These are phyloP conservation scores for Crithidia acanthocephali DNA, from an alignment of 208 protist genomes.

Conservation along the genomic window DNA sequence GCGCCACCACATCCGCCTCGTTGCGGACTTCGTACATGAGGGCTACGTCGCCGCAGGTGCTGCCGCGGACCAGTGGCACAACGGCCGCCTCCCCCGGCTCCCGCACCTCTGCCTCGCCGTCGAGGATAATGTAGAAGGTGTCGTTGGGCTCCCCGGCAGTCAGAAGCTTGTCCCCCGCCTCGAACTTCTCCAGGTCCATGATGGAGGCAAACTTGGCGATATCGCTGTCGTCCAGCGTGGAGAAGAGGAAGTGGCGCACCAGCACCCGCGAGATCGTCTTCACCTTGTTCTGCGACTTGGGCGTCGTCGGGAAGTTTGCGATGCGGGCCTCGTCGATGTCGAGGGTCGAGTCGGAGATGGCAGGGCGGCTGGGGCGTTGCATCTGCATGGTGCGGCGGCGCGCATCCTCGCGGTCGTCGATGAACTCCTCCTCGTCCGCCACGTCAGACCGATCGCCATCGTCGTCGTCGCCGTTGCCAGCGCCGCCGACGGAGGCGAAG, in stretches of 20 bases:
- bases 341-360: slow-evolving; percentile 52
- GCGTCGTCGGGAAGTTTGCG: slow-evolving; percentile 49
- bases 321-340: slow-evolving; percentile 50
- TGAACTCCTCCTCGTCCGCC: slow-evolving; percentile 26
- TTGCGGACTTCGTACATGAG: slow-evolving; percentile 64
- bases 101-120: slow-evolving; percentile 52
- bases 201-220: slow-evolving; percentile 57
- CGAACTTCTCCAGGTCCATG: slow-evolving; percentile 57
- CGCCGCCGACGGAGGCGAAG: slow-evolving; percentile 30
- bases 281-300: slow-evolving; percentile 65
- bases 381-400: slow-evolving; percentile 46
- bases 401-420: slow-evolving; percentile 56
- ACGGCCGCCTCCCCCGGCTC: slow-evolving; percentile 24
- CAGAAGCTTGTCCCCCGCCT: slow-evolving; percentile 37
- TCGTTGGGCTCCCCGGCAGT: slow-evolving; percentile 44
- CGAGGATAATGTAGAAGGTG: slow-evolving; percentile 72
- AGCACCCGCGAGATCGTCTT: slow-evolving; percentile 60
- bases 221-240: slow-evolving; percentile 67
- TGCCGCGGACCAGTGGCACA: slow-evolving; percentile 35
- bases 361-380: slow-evolving; percentile 53
- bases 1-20: slow-evolving; percentile 41
- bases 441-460: neutral
- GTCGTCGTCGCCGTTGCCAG: slow-evolving; percentile 7
- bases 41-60: slow-evolving; percentile 57
- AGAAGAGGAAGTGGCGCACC: slow-evolving; percentile 77